phyloP scores from a whole-genome alignment of 1,284 basidiomycete genomes.

The Ganoderma multipileum region DNA sequence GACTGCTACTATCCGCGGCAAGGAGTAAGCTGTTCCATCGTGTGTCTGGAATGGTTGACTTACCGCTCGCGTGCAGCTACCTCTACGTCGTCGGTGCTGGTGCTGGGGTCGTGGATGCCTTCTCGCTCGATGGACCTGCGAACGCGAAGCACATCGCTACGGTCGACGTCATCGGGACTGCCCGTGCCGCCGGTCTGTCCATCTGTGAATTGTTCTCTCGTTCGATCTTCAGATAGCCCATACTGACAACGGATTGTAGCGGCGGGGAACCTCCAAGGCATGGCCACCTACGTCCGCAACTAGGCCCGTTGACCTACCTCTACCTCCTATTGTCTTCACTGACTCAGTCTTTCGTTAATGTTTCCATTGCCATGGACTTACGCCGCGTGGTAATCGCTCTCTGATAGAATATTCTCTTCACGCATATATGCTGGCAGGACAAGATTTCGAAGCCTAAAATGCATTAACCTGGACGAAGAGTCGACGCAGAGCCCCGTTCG shows the following conservation, averaged over 20 bases:
- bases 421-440: not conserved
- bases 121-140: conserved; percentile 35
- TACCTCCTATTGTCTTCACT: too few species aligned
- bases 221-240: not conserved
- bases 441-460: not conserved
- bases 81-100: conserved; percentile 39
- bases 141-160: conserved; percentile 44
- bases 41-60: not conserved
- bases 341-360: not conserved
- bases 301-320: not conserved
- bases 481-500: too few species aligned
- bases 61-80: conserved; percentile 28
- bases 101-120: conserved; percentile 35
- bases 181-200: conserved; percentile 43
- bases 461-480: too few species aligned
- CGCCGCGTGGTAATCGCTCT: not conserved
- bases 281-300: conserved; percentile 46
- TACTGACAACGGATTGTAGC: conserved; percentile 32
- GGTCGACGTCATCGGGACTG: conserved; percentile 47
- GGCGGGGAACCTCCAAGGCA: conserved; percentile 48
- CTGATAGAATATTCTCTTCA: not conserved
- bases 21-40: conserved; percentile 36
- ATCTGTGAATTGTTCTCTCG: conserved; percentile 39
- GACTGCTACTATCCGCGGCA: conserved; percentile 37
- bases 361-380: not conserved